Base-by-base conservation (phyloP, 129 eudicot genomes). In the Chrysanthemum seticuspe region DNA sequence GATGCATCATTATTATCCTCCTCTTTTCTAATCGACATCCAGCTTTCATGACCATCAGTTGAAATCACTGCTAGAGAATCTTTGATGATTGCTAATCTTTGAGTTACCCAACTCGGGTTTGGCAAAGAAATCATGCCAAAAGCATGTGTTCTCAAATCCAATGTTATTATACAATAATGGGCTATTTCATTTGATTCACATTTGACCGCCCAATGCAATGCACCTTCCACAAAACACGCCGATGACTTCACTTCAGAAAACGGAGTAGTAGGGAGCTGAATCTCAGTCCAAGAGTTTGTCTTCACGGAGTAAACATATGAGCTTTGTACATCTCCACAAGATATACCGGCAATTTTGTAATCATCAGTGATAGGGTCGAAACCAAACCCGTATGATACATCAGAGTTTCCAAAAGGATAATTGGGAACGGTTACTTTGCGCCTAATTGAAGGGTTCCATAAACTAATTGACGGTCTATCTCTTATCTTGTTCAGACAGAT, bases 51-150 rank as follows among this genome's bases (percentile, higher is more conserved):
- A 27, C 9, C 6, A 9, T 62, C 5, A 40, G 2, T 27, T 4
- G 67, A 27, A 62, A 62, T 62, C 67, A 62, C 67, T 1, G 47
- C 67, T 62, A 62, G 16, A 27, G 18, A 62, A 27, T 15, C 48
- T 62, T 62, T 25, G 67, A 62, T 27, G 10, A 5, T 13, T 62
- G 19, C 5, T 62, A 62, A 15, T 27, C 13, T 40, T 62, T 13
- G 27, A n/a, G 15, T 19, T 62, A 2, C 12, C 10, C 40, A 11
- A 13, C 31, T n/a, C 13, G 67, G 67, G 12, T 62, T n/a, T 13
- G 67, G 67, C 45, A 62, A 62, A 12, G 67, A 40, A 27, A 23
- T 23, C 16, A 19, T 62, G 45, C 16, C 67, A 62, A 62, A 62
- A 62, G 27, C 15, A 62, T 62, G 44, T 12, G 48, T 62, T 40